A percentile compares a stretch with the other conserved stretches of the same genome.
Conservation (phyloP, 768 basidiomycete genomes). For the Hypholoma sublateritium region DNA sequence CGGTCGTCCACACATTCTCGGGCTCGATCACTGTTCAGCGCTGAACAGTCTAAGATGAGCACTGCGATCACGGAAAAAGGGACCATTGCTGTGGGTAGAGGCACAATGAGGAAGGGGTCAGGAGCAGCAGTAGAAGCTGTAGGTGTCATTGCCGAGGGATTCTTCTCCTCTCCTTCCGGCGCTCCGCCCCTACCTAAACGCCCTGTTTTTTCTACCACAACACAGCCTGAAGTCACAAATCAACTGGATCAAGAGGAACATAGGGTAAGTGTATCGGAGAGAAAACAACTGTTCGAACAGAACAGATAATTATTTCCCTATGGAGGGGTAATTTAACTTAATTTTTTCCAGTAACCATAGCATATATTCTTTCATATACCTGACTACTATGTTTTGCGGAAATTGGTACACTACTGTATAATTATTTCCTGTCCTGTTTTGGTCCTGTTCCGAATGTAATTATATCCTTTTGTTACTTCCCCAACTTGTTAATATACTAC, state of each 20-base stretch:
- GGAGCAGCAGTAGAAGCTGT: constrained; percentile 78
- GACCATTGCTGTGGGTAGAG: constrained; percentile 66
- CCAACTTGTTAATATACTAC: too few species aligned
- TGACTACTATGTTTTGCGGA: constrained; percentile 9
- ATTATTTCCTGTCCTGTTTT: too few species aligned
- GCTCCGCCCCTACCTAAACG: constrained; percentile 32
- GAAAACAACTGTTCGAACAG: constrained; percentile 20
- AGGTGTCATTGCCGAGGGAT: constrained; percentile 74
- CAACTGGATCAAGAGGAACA: constrained; percentile 16
- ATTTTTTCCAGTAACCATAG: neutral
- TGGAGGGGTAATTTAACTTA: neutral
- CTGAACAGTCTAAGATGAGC: constrained; percentile 45
- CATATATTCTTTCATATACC: constrained; percentile 11
- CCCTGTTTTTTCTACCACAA: neutral
- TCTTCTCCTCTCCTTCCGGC: constrained; percentile 62
- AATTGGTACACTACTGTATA: constrained; percentile 1
- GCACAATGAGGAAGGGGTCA: constrained; percentile 58
- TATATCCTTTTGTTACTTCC: neutral
- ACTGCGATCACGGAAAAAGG: constrained; percentile 39
- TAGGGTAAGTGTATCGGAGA: constrained; percentile 19
- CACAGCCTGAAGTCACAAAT: neutral
- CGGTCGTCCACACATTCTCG: constrained; percentile 30
- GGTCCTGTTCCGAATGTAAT: neutral
- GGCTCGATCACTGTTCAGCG: constrained; percentile 63
- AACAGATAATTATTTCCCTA: neutral